Percentiles rank a stretch among this genome's conserved stretches.
Evolutionary conservation across 345 rosid genomes (phyloP).

Genomic region (Kandelia obovata): DNA sequence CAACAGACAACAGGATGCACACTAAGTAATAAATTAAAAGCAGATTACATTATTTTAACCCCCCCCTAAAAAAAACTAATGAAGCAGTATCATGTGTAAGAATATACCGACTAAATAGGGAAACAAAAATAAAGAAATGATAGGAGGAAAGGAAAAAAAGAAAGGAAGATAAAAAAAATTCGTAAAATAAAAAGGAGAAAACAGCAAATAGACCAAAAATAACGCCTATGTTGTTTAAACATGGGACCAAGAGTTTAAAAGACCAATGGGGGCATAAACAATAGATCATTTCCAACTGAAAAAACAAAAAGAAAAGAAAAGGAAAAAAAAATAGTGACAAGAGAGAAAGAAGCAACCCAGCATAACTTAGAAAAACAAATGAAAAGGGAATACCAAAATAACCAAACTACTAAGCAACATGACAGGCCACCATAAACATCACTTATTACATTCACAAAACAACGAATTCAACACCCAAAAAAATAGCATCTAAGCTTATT

Average conservation of each 20-base stretch:
- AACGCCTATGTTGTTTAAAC: not conserved
- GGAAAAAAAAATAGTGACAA: not conserved
- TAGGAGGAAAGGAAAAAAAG: not conserved
- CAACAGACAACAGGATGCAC: conserved; percentile 13
- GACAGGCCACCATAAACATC: not conserved
- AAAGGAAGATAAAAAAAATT: not conserved
- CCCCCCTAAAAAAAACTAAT: not conserved
- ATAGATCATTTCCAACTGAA: not conserved
- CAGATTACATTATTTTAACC: conserved; percentile 5
- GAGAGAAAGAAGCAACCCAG: not conserved
- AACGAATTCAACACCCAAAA: not conserved
- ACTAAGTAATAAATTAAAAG: conserved; percentile 13
- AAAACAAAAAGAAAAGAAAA: not conserved
- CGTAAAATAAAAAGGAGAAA: not conserved
- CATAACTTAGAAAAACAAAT: not conserved
- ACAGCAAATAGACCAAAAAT: conserved; percentile 4
- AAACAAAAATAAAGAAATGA: not conserved
- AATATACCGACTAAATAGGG: not conserved
- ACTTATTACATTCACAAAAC: not conserved
- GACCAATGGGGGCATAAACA: not conserved
- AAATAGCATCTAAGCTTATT: not conserved
- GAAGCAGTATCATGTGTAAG: conserved; percentile 3
- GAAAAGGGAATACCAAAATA: not conserved
- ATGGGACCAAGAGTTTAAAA: not conserved
- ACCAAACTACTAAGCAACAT: not conserved